phyloP scores from a whole-genome alignment of 352 stramenopile genomes.

The Pythium sp. region DNA sequence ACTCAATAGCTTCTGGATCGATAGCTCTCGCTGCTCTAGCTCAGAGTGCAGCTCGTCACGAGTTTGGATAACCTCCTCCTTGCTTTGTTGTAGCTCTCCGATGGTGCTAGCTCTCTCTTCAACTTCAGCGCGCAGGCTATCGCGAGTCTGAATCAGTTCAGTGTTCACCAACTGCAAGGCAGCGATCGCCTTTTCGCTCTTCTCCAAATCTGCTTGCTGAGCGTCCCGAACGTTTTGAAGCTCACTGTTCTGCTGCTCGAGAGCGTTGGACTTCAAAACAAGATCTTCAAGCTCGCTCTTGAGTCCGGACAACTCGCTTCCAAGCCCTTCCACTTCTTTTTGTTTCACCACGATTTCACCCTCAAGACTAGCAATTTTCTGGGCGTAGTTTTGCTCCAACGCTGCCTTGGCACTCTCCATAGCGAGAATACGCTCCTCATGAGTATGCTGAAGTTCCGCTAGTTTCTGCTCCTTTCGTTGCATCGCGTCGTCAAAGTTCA shows the following conservation, averaged over 20 bases:
- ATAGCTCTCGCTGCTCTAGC: not conserved
- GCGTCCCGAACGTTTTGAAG: not conserved
- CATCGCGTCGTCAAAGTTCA: not conserved
- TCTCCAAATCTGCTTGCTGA: not conserved
- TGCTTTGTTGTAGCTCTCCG: not conserved
- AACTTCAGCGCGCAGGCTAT: constrained; percentile 1
- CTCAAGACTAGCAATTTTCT: constrained; percentile 18
- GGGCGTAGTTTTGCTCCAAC: constrained; percentile 17
- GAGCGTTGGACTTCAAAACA: not conserved
- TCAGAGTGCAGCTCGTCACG: not conserved
- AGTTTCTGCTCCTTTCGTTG: constrained; percentile 19
- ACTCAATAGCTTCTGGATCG: not conserved
- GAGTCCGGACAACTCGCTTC: not conserved
- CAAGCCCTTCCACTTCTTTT: constrained; percentile 17
- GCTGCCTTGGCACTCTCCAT: constrained; percentile 2
- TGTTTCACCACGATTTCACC: not conserved
- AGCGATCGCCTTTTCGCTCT: not conserved
- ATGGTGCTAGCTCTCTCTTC: constrained; percentile 1
- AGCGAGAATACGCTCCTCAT: constrained; percentile 15
- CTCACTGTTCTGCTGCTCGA: constrained; percentile 3
- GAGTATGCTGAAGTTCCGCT: constrained; percentile 19
- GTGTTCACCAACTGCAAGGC: not conserved
- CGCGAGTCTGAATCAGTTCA: not conserved
- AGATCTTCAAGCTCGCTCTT: not conserved
- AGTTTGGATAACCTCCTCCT: not conserved